Base-by-base conservation (phyloP, 2,329 filamentous ascomycete genomes). In the Annulohypoxylon truncatum region DNA sequence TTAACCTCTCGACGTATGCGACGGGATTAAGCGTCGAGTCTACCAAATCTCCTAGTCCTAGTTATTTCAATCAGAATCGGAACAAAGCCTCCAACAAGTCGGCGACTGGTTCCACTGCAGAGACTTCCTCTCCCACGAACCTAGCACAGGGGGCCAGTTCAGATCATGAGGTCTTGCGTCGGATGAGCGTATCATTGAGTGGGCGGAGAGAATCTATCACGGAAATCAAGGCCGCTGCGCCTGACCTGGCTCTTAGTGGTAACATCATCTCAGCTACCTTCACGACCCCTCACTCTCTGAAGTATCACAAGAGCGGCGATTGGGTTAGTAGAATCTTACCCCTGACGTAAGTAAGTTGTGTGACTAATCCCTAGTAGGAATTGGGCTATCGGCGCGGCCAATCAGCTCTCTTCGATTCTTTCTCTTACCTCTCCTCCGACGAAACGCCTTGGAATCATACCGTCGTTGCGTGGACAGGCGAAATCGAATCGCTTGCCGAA, bases 391-490 rank as follows among this genome's bases (percentile, higher is more conserved):
- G 94, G 24, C 91, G 91, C 66, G 95, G 95, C 59, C 95, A 94
- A 63, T 97, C 95, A 10, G 94, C 95, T 13, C 86, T 98, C 31
- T 96, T 96, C 80, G 94, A 97, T 78, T 94, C 94, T 8, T 94
- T 98, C 75, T 88, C 90, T 60, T 90, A 96, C 79, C 88, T 98
- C 46, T 92, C 94, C 2, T 96, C 94, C n/a, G 85, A 91, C 60
- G 86, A 91, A 44, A 90, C 91, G 1, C 89, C 91, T 18, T 98
- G 94, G 94, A 93, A 94, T 73, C 95, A 97, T 81, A 96, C 90
- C 0, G 87, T 97, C 4, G 92, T 98, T 56, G 94, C 93, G 47
- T 98, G 95, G 95, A 97, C 95, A 2, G 95, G 95, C 63, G 95
- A 98, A 78, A 91, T 95, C 64, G 87, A 90, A 61, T 81, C 79